A percentile compares a stretch with the other conserved stretches of the same genome.
phyloP scores from a whole-genome alignment of 768 basidiomycete species.

The Podaxis mareebaensis region DNA sequence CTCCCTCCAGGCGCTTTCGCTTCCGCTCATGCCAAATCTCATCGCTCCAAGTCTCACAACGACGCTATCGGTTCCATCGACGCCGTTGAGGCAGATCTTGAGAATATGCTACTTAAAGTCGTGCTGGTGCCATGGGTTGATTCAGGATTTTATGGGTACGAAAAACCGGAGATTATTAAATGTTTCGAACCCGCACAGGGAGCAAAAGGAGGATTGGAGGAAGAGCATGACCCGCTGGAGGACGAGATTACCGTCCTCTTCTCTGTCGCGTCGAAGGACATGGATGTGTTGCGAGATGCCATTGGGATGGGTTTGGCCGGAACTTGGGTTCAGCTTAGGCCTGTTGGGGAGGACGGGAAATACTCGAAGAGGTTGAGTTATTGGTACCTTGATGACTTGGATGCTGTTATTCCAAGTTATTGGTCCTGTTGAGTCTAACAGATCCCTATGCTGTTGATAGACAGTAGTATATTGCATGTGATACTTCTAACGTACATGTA shows the following conservation, averaged over 20 bases:
- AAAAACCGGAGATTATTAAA: background rate
- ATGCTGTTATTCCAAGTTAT: slow-evolving; percentile 10
- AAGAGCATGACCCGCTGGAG: slow-evolving; percentile 8
- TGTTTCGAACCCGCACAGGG: too few species aligned
- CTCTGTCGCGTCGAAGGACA: background rate
- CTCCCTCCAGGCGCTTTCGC: slow-evolving; percentile 4
- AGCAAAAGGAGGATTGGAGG: background rate
- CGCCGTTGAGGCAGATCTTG: slow-evolving; percentile 1
- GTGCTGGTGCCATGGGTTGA: slow-evolving; percentile 2
- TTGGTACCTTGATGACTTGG: slow-evolving; percentile 7
- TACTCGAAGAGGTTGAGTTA: background rate
- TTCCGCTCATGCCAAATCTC: background rate
- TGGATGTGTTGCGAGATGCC: background rate
- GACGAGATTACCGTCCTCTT: slow-evolving; percentile 11
- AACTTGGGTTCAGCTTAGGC: slow-evolving; percentile 9
- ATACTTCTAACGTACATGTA: too few species aligned
- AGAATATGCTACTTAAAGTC: background rate
- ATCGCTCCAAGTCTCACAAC: background rate
- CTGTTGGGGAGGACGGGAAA: background rate
- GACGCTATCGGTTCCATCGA: background rate
- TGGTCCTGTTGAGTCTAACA: background rate
- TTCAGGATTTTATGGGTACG: background rate
- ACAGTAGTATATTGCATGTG: too few species aligned
- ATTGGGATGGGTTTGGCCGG: slow-evolving; percentile 12
- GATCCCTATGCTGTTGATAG: background rate